Base-by-base conservation (phyloP, 768 basidiomycete genomes). In the Trametes elegans region DNA sequence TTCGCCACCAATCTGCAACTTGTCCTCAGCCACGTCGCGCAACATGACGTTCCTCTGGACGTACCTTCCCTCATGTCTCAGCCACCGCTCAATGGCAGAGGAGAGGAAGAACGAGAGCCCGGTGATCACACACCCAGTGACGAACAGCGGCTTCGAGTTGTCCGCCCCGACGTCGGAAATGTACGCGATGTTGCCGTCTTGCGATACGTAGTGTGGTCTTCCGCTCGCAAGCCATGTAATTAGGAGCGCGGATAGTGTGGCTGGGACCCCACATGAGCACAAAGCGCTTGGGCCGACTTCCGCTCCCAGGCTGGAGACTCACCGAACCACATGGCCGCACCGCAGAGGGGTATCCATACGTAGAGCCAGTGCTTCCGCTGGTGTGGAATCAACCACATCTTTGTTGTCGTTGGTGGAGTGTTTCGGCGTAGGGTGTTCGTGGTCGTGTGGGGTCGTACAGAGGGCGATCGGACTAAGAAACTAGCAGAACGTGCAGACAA, bases 131-230 rank as follows among this genome's bases (percentile, higher is more conserved):
- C 83, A 85, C 7, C 83, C 84, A 13, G 76, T 73, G 45, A 91
- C 73, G 63, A 92, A 92, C 34, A 91, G 76, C 3, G 90, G 89
- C 65, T 91, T 90, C 39, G 91, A 71, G 47, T 77, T 74, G 59
- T 78, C 78, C 18, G 90, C 88, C n/a, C 85, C 88, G 31, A 90
- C 70, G 62, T 91, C 88, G 38, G 87, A 88, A 43, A 91, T 89
- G 68, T 86, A 89, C n/a, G 83, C 81, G 47, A 89, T 80, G 1
- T 68, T 68, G 19, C 78, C 78, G 32, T 82, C 76, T 66, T 79
- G 74, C 13, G 84, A 78, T 13, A 74, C 74, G 60, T 85, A 84
- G 63, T 74, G 74, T 8, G 83, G 85, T 27, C 79, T 73, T 18
- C 87, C 86, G n/a, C 76, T 73, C 8, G 81, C 81, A 19, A 84